Evolutionary conservation across 2,329 filamentous ascomycete genomes (phyloP).

Genomic region (Graphilbum sp.): DNA sequence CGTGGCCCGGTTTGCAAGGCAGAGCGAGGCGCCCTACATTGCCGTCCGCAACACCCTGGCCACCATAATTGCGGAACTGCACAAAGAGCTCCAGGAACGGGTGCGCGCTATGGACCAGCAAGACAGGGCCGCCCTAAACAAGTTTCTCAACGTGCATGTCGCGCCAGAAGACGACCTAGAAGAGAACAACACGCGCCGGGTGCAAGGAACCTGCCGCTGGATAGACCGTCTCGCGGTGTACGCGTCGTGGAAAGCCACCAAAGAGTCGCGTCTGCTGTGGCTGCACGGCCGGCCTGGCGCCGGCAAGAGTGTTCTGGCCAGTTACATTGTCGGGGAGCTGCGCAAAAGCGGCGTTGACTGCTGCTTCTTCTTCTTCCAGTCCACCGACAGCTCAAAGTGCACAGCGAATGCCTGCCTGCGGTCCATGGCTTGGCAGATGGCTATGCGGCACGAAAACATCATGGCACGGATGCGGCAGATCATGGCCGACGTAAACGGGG

Average conservation of each 20-base stretch:
- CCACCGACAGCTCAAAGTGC: conserved; percentile 22
- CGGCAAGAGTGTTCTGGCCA: conserved; percentile 10
- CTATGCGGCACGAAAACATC: conserved; percentile 11
- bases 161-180: conserved; percentile 9
- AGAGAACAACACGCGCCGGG: conserved; percentile 1
- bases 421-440: conserved; percentile 17
- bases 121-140: not conserved
- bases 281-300: conserved; percentile 9
- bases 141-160: conserved; percentile 4
- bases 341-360: conserved; percentile 2
- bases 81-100: too few species aligned
- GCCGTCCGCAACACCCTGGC: not conserved
- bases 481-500: conserved; percentile 7
- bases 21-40: conserved; percentile 12
- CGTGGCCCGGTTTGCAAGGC: conserved; percentile 13
- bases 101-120: too few species aligned
- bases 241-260: conserved; percentile 3
- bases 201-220: conserved; percentile 5
- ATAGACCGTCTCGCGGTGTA: conserved; percentile 2
- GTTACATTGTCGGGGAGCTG: conserved; percentile 8
- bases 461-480: not conserved
- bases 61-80: too few species aligned
- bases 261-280: conserved; percentile 6
- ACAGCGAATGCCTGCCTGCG: conserved; percentile 10
- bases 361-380: conserved; percentile 11